Evolutionary conservation across 2,329 filamentous ascomycete species (phyloP).

Genomic region (Trichoderma endophyticum): DNA sequence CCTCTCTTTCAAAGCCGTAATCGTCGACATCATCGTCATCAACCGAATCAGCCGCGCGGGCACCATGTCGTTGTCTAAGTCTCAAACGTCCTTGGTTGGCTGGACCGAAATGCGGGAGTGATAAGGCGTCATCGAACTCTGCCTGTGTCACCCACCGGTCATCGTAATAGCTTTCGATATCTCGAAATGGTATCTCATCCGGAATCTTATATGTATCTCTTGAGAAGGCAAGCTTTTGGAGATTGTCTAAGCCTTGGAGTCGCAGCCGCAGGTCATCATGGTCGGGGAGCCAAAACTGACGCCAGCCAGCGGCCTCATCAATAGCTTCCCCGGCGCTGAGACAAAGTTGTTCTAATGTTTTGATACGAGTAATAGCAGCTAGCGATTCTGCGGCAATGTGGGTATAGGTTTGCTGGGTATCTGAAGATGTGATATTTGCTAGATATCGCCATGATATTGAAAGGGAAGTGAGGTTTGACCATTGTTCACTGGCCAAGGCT

Average conservation of each 20-base stretch:
- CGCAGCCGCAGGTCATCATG: neutral
- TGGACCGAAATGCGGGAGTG: neutral
- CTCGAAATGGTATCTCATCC: neutral
- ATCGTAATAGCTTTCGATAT: neutral
- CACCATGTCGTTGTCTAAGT: neutral
- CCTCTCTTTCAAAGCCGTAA: neutral
- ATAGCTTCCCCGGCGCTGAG: neutral
- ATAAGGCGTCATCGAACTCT: neutral
- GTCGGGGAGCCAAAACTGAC: neutral
- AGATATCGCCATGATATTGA: neutral
- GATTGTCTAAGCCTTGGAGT: neutral
- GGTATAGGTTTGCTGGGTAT: neutral
- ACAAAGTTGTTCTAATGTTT: neutral
- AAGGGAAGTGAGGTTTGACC: neutral
- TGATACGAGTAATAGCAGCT: neutral
- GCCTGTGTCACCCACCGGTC: neutral
- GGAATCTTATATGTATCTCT: neutral
- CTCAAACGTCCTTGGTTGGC: neutral
- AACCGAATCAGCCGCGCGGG: neutral
- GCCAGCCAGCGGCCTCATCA: neutral
- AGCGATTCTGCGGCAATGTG: neutral
- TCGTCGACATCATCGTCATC: neutral
- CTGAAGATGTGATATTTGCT: neutral
- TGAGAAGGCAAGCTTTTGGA: neutral
- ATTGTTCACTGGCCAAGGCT: neutral